phyloP scores from a whole-genome alignment of 129 eudicot genomes.

The Daucus carota region DNA sequence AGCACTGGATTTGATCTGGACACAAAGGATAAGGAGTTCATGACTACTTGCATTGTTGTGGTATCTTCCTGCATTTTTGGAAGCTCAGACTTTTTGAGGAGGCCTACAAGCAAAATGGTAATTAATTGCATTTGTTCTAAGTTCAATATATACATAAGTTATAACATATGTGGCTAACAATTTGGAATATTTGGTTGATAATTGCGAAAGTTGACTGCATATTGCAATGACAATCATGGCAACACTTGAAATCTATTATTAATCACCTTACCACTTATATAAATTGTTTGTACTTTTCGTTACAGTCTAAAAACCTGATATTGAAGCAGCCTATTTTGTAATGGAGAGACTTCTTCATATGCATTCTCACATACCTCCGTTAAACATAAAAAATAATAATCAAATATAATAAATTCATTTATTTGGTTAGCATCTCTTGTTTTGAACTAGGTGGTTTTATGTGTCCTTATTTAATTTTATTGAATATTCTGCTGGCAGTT shows the following conservation, averaged over 20 bases:
- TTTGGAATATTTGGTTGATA: neutral
- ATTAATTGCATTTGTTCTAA: neutral
- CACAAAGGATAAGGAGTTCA: slow-evolving; percentile 49
- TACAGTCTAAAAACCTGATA: neutral
- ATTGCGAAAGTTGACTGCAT: neutral
- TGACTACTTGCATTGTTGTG: slow-evolving; percentile 61
- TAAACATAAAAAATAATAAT: neutral
- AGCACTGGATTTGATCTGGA: slow-evolving; percentile 80
- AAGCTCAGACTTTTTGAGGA: slow-evolving; percentile 89
- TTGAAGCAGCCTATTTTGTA: neutral
- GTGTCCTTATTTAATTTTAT: neutral
- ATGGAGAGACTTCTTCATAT: neutral
- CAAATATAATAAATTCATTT: neutral
- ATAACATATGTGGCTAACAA: neutral
- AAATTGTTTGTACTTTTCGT: neutral
- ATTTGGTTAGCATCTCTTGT: neutral
- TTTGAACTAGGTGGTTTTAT: neutral
- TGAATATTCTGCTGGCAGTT: neutral
- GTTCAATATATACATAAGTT: neutral
- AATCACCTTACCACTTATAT: too few relatives aligned
- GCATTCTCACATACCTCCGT: neutral
- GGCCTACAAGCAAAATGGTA: slow-evolving; percentile 95
- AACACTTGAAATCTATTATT: neutral
- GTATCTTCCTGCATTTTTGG: slow-evolving; percentile 98
- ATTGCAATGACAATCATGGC: neutral